Percentiles rank a stretch among this genome's conserved stretches.
phyloP scores from a whole-genome alignment of 2,329 filamentous ascomycete species.

The Arthrobotrys conoides region DNA sequence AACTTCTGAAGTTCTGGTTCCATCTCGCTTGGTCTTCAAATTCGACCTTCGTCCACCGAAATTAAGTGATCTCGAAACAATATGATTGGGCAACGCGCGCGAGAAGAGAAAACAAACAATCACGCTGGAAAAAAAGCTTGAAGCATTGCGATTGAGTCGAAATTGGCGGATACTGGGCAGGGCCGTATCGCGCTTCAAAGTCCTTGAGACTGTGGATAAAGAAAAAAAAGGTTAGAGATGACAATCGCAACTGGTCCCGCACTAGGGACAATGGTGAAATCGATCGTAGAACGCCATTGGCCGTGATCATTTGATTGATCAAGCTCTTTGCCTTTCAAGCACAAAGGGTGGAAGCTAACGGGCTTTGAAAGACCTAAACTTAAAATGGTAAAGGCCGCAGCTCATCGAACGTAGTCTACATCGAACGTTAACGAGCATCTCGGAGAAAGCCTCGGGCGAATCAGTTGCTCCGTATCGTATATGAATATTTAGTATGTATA shows the following conservation, averaged over 20 bases:
- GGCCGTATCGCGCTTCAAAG: not conserved
- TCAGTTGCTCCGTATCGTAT: not conserved
- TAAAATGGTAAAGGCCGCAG: slow-evolving; percentile 29
- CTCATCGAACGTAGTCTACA: no score
- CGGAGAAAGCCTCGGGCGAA: slow-evolving; percentile 30
- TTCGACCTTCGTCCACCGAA: not conserved
- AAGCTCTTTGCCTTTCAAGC: no score
- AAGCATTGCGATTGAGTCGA: slow-evolving; percentile 2
- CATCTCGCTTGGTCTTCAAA: slow-evolving; percentile 18
- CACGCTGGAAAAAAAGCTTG: not conserved
- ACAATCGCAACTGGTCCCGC: not conserved
- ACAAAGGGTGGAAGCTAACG: not conserved
- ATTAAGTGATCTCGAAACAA: not conserved
- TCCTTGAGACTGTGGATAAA: not conserved
- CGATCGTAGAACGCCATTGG: not conserved
- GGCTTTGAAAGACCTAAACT: slow-evolving; percentile 24
- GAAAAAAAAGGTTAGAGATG: not conserved
- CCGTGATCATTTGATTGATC: slow-evolving; percentile 5
- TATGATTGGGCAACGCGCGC: not conserved
- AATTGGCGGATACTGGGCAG: not conserved
- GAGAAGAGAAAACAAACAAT: slow-evolving; percentile 23
- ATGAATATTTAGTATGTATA: no score
- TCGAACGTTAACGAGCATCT: slow-evolving; percentile 7
- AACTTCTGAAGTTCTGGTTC: slow-evolving; percentile 56
- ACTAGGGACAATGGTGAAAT: not conserved